Evolutionary conservation across 352 stramenopile genomes (phyloP), one percentile per base, ranked within the genome.

Genomic region (Pythium plurisporium): DNA sequence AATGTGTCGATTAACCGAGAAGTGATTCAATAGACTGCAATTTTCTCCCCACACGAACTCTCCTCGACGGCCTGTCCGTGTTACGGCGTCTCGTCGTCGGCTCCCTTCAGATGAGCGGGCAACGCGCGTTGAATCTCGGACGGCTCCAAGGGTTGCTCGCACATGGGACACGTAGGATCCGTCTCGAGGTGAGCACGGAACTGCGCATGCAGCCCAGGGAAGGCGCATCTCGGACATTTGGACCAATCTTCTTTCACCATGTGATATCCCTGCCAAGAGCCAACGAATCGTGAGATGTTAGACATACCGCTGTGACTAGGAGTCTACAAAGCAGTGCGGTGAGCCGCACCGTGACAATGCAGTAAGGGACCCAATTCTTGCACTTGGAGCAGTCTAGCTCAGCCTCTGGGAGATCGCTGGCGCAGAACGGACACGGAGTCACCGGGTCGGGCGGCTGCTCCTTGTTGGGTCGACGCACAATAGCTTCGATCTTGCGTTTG

Each of bases 211-310:
- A 97, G 72, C 26, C 88, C 91, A 20, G 94, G 94, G 69, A 97
- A 95, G 2, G 75, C 72, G 55, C 85, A 96, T 11, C 81, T 72
- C 7, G 94, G 94, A 64, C 94, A 98, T 52, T 83, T 69, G 29
- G 77, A 91, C 89, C 89, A 98, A 70, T 98, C 88, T 41, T 96
- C 81, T 52, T 87, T 83, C 44, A 96, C 75, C 90, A 98, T 97
- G 78, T 98, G 94, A 64, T 82, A 88, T 31, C 94, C 93, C 82
- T 91, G 38, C 31, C 7, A n/a, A 19, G 44, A 8, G 48, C 36
- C 41, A 54, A 12, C 29, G 44, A 25, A n/a, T n/a, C n/a, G n/a
- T n/a, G n/a, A n/a, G n/a, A 38, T 38, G 15, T 38, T 15, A 38
- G 33, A n/a, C 33, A 38, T 10, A 38, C 9, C 33, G 33, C 33